A percentile compares a stretch with the other conserved stretches of the same genome.
phyloP scores from a whole-genome alignment of 257 asterid genomes.

The Parsonsia alboflavescens region DNA sequence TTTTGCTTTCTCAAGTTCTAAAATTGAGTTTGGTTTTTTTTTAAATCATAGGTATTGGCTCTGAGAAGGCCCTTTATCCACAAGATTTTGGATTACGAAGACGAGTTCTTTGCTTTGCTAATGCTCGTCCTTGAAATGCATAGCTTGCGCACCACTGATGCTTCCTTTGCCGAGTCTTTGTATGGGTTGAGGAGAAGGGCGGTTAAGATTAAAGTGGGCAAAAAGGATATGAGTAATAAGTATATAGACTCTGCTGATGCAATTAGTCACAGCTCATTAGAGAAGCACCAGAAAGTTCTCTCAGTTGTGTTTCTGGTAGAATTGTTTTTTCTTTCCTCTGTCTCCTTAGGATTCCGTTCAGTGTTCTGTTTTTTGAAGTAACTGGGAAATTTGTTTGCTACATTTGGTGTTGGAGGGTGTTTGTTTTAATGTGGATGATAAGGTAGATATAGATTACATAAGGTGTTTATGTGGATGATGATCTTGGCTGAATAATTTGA shows the following conservation, averaged over 20 bases:
- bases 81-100: conserved; percentile 86
- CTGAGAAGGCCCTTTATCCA: conserved; percentile 87
- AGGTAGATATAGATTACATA: not conserved
- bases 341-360: not conserved
- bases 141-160: conserved; percentile 91
- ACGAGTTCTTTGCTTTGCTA: conserved; percentile 83
- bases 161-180: conserved; percentile 91
- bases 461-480: not conserved
- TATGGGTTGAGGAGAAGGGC: conserved; percentile 87
- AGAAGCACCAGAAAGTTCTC: conserved; percentile 73
- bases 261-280: conserved; percentile 57
- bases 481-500: not conserved
- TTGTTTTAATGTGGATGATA: not conserved
- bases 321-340: not conserved
- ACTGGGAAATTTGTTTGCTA: too few relatives aligned
- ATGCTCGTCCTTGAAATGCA: conserved; percentile 94
- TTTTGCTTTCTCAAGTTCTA: not conserved
- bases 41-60: conserved; percentile 62
- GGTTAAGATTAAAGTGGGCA: conserved; percentile 49
- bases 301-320: conserved; percentile 85
- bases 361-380: not conserved
- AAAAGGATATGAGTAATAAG: conserved; percentile 16
- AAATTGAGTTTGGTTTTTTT: not conserved
- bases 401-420: not conserved
- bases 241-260: conserved; percentile 37